Percentiles rank a stretch among this genome's conserved stretches.
Conservation (phyloP, 148 eudicot species). For the Rhododendron ferrugineum region DNA sequence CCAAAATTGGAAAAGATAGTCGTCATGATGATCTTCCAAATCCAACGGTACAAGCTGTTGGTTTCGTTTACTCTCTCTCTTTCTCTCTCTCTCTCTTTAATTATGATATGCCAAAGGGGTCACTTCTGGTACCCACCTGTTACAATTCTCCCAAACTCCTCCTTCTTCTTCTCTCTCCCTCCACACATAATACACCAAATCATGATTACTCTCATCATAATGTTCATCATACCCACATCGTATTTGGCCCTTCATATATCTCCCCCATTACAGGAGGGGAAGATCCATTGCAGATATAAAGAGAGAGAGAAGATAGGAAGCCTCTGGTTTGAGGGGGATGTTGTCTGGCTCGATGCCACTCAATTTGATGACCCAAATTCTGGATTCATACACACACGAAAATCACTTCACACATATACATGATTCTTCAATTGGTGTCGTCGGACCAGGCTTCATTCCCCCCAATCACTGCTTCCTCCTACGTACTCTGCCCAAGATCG, state of each 20-base stretch:
- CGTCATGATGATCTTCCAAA: slow-evolving; percentile 10
- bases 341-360: slow-evolving; percentile 43
- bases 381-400: not conserved
- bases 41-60: not conserved
- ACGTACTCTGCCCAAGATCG: not conserved
- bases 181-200: slow-evolving; percentile 15
- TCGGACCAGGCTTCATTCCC: slow-evolving; percentile 31
- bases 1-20: slow-evolving; percentile 5
- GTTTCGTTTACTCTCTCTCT: not conserved
- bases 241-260: slow-evolving; percentile 19
- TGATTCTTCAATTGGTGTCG: not conserved
- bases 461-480: slow-evolving; percentile 13
- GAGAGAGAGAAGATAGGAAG: slow-evolving; percentile 14
- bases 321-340: slow-evolving; percentile 46
- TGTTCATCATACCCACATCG: slow-evolving; percentile 19
- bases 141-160: not conserved
- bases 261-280: not conserved
- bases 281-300: not conserved
- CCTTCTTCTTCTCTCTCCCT: not conserved
- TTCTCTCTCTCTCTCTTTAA: not conserved
- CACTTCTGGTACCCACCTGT: slow-evolving; percentile 7
- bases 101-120: not conserved
- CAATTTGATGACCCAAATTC: not conserved
- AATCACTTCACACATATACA: not conserved
- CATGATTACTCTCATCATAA: slow-evolving; percentile 27